These are phyloP conservation scores for Leccinum subgranulosum DNA, from an alignment of 768 basidiomycete species.

Conservation along the genomic window DNA sequence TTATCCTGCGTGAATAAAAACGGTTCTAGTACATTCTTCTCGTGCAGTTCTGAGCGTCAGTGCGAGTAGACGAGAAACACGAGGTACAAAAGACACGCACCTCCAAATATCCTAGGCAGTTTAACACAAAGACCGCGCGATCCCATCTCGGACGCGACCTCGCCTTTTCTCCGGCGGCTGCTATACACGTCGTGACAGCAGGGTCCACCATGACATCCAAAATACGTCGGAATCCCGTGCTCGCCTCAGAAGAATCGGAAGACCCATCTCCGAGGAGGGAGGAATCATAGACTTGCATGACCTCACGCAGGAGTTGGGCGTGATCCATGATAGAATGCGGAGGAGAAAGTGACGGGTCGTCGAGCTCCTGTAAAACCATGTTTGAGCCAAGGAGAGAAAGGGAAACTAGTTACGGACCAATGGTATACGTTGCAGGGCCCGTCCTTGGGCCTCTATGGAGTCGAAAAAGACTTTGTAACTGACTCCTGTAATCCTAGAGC, in stretches of 20 bases:
- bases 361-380: slow-evolving; percentile 45
- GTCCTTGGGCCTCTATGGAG: slow-evolving; percentile 81
- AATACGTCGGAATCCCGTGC: slow-evolving; percentile 38
- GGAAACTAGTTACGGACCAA: slow-evolving; percentile 39
- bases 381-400: not conserved
- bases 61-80: slow-evolving; percentile 1
- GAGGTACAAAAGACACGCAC: slow-evolving; percentile 38
- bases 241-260: slow-evolving; percentile 9
- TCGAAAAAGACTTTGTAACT: slow-evolving; percentile 87
- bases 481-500: slow-evolving; percentile 67
- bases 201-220: slow-evolving; percentile 86
- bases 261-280: slow-evolving; percentile 64
- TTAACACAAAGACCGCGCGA: slow-evolving; percentile 75
- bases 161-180: slow-evolving; percentile 64
- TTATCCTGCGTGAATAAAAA: slow-evolving; percentile 68
- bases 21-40: slow-evolving; percentile 60
- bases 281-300: slow-evolving; percentile 85
- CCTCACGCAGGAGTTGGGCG: slow-evolving; percentile 78
- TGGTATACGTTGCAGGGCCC: slow-evolving; percentile 52
- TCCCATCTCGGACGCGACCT: slow-evolving; percentile 68
- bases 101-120: slow-evolving; percentile 80
- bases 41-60: not conserved
- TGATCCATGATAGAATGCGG: slow-evolving; percentile 81
- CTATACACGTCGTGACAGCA: slow-evolving; percentile 68
- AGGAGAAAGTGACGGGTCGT: slow-evolving; percentile 70